A percentile compares a stretch with the other conserved stretches of the same genome.
These are phyloP conservation scores for Phytophthora sojae DNA, from an alignment of 352 stramenopile species.

Conservation along the genomic window DNA sequence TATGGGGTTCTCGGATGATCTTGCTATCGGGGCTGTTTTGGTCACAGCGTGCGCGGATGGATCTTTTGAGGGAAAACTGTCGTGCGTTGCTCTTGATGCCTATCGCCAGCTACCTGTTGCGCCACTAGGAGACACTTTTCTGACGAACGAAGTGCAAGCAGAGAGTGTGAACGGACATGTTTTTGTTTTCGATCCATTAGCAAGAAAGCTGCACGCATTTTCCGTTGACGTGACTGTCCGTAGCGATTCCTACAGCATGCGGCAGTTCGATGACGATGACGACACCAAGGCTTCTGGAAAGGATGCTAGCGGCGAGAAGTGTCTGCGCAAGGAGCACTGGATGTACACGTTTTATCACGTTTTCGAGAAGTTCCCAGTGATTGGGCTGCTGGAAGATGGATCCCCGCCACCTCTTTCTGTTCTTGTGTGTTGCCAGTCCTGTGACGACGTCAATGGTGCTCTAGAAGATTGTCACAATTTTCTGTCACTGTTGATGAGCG, in stretches of 20 bases:
- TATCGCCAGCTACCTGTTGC: slow-evolving; percentile 24
- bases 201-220: not conserved
- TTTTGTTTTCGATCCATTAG: not conserved
- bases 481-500: slow-evolving; percentile 30
- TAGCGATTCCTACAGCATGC: slow-evolving; percentile 43
- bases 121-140: slow-evolving; percentile 21
- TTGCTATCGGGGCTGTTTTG: not conserved
- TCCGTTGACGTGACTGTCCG: slow-evolving; percentile 30
- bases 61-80: not conserved
- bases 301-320: not conserved
- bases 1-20: not conserved
- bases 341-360: slow-evolving; percentile 43
- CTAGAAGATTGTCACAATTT: not conserved
- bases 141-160: not conserved
- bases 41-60: not conserved
- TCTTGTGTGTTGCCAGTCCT: not conserved
- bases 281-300: not conserved
- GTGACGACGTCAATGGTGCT: not conserved
- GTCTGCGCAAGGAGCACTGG: slow-evolving; percentile 16
- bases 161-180: no score
- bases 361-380: slow-evolving; percentile 56
- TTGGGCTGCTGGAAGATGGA: slow-evolving; percentile 1
- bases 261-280: slow-evolving; percentile 28
- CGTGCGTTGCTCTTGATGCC: slow-evolving; percentile 30
- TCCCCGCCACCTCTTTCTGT: not conserved